phyloP scores from a whole-genome alignment of 805 yeast species.

The Danielia oregonensis region DNA sequence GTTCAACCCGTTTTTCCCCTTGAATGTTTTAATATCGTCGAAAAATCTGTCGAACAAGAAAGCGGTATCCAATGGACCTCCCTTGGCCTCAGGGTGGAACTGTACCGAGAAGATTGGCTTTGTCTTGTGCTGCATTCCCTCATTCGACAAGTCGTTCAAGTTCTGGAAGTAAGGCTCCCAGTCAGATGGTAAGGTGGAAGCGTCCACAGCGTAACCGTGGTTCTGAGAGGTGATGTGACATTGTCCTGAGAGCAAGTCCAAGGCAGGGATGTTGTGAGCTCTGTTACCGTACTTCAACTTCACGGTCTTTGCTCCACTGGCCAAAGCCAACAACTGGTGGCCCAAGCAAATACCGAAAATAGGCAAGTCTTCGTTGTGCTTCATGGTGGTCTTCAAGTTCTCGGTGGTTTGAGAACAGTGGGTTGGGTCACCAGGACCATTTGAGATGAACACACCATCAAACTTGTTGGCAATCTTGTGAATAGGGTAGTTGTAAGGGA shows the following conservation, averaged over 20 bases:
- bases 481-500: slow-evolving; percentile 93
- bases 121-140: slow-evolving; percentile 88
- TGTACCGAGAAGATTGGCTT: slow-evolving; percentile 95
- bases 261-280: slow-evolving; percentile 97
- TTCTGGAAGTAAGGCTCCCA: slow-evolving; percentile 83
- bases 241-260: slow-evolving; percentile 83
- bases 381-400: slow-evolving; percentile 70
- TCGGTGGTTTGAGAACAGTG: slow-evolving; percentile 78
- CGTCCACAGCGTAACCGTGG: slow-evolving; percentile 97
- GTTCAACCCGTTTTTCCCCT: slow-evolving; percentile 31
- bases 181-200: slow-evolving; percentile 63
- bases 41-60: slow-evolving; percentile 90
- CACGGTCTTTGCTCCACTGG: slow-evolving; percentile 88
- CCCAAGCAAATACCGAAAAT: slow-evolving; percentile 98
- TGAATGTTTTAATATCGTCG: slow-evolving; percentile 58
- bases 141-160: slow-evolving; percentile 93
- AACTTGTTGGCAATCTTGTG: slow-evolving; percentile 87
- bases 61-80: slow-evolving; percentile 95
- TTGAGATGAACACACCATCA: slow-evolving; percentile 91
- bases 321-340: slow-evolving; percentile 93
- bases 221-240: slow-evolving; percentile 98
- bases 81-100: slow-evolving; percentile 99
- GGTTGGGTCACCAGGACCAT: slow-evolving; percentile 98
- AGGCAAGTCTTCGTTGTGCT: slow-evolving; percentile 63
- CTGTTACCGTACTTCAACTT: slow-evolving; percentile 97